phyloP scores from a whole-genome alignment of 1,284 basidiomycete genomes.

The Cryptococcus deneoformans region DNA sequence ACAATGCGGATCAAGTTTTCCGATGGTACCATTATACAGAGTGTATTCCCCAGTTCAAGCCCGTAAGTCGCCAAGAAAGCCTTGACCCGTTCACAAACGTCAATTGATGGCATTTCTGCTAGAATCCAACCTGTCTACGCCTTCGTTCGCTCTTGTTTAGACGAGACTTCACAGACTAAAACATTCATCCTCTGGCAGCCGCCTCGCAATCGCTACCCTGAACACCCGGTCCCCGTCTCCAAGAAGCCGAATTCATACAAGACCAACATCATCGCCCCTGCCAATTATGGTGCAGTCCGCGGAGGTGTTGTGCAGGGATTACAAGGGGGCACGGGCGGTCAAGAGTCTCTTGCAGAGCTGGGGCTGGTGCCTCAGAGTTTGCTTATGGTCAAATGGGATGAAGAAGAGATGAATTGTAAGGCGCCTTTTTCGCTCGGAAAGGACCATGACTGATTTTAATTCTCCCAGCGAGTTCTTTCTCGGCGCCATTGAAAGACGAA shows the following conservation, averaged over 20 bases:
- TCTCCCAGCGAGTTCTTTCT: constrained; percentile 28
- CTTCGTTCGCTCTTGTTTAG: constrained; percentile 42
- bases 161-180: constrained; percentile 21
- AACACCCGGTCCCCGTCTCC: constrained; percentile 29
- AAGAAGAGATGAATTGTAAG: constrained; percentile 47
- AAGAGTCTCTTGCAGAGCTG: constrained; percentile 38
- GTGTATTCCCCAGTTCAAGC: constrained; percentile 38
- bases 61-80: constrained; percentile 25
- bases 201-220: constrained; percentile 42
- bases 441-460: background rate
- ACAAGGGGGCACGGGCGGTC: constrained; percentile 39
- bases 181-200: constrained; percentile 49
- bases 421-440: background rate
- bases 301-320: constrained; percentile 22
- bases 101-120: background rate
- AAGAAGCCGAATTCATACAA: constrained; percentile 15
- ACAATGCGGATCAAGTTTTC: constrained; percentile 44
- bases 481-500: constrained; percentile 41
- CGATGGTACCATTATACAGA: constrained; percentile 47
- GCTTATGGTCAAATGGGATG: constrained; percentile 43
- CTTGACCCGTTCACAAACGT: background rate
- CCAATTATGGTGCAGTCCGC: constrained; percentile 34
- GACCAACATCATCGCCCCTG: constrained; percentile 30
- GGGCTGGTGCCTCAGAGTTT: constrained; percentile 49
- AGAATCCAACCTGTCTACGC: constrained; percentile 49